Conservation (phyloP, 2,329 filamentous ascomycete genomes). For the Colletotrichum paranaense region DNA sequence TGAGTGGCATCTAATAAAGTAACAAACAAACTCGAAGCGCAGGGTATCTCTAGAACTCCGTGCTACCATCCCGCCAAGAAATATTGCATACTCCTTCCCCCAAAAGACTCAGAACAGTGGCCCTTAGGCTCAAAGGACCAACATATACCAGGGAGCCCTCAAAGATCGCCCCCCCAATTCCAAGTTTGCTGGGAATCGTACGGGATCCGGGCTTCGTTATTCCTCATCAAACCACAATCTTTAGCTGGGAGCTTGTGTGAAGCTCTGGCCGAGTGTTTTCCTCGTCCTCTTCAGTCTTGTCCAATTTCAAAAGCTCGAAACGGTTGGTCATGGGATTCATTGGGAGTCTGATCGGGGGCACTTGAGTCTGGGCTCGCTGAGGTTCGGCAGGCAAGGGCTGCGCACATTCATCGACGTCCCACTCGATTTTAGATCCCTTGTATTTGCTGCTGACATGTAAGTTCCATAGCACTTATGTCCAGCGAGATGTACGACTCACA, state of each 20-base stretch:
- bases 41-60: not conserved
- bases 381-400: slow-evolving; percentile 57
- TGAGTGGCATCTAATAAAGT: not conserved
- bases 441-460: slow-evolving; percentile 67
- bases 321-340: slow-evolving; percentile 63
- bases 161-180: not conserved
- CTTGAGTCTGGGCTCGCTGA: slow-evolving; percentile 42
- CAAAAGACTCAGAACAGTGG: not conserved
- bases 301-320: slow-evolving; percentile 69
- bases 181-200: not conserved
- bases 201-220: not conserved
- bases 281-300: slow-evolving; percentile 52
- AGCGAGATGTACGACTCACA: slow-evolving; percentile 49
- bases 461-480: slow-evolving; percentile 2
- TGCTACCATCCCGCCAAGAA: not conserved
- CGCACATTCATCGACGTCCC: slow-evolving; percentile 78
- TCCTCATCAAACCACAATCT: slow-evolving; percentile 31
- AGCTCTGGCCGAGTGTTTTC: slow-evolving; percentile 28
- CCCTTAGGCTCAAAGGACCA: not conserved
- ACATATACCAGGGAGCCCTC: not conserved
- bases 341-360: slow-evolving; percentile 46
- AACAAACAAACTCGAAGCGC: not conserved
- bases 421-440: slow-evolving; percentile 77
- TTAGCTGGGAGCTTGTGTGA: slow-evolving; percentile 38
- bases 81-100: not conserved